Evolutionary conservation across 2,329 filamentous ascomycete species (phyloP).

Genomic region (Phaeosphaeriaceae sp.): DNA sequence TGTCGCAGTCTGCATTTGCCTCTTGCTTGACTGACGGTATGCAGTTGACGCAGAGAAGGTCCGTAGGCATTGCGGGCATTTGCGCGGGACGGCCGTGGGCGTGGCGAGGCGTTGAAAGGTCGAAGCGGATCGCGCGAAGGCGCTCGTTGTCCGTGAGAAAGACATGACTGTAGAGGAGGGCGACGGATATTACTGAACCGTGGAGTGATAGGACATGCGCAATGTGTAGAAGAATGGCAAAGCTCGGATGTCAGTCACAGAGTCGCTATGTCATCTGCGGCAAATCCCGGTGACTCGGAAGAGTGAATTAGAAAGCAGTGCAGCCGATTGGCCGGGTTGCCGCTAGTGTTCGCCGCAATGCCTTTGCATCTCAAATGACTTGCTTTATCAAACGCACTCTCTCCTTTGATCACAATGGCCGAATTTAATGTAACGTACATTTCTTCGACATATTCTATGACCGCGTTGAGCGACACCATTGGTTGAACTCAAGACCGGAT

Average conservation of each 20-base stretch:
- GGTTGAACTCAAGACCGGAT: too few species aligned
- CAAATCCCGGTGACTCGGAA: constrained; percentile 16
- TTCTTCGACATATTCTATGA: too few species aligned
- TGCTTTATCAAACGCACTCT: too few species aligned
- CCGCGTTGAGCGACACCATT: too few species aligned
- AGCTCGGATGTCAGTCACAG: constrained; percentile 24
- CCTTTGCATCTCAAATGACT: too few species aligned
- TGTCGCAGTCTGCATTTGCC: constrained; percentile 68
- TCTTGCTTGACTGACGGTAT: constrained; percentile 44
- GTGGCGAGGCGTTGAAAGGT: constrained; percentile 36
- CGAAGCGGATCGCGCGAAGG: constrained; percentile 32
- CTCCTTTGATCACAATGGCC: too few species aligned
- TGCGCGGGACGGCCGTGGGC: constrained; percentile 28
- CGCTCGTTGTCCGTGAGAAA: constrained; percentile 33
- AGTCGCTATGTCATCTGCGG: constrained; percentile 38
- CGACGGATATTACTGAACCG: background rate
- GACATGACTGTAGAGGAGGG: constrained; percentile 34
- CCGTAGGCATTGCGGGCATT: constrained; percentile 55
- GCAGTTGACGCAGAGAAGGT: constrained; percentile 52
- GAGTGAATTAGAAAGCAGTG: constrained; percentile 24
- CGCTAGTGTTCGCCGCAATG: too few species aligned
- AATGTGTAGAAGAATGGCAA: constrained; percentile 14
- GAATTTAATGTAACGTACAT: too few species aligned
- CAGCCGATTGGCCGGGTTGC: constrained; percentile 18
- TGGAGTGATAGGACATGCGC: constrained; percentile 5